Evolutionary conservation across 2,329 filamentous ascomycete species (phyloP), one percentile per base, ranked within the genome.

Genomic region (Clonostachys solani): DNA sequence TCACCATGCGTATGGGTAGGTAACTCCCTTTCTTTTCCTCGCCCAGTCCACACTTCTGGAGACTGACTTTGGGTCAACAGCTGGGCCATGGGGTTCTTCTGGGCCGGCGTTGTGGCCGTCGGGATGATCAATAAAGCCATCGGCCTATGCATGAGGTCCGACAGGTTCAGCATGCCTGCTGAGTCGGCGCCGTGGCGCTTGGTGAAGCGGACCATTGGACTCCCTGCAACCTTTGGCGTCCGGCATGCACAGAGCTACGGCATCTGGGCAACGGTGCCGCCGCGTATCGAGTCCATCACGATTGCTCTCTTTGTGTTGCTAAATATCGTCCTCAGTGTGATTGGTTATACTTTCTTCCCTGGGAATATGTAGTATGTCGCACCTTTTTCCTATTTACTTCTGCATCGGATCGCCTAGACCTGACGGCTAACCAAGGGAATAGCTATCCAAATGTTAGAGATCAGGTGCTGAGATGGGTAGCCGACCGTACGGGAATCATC

Each of bases 401-500:
- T 43, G 33, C 9, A 16, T 8, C 18, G 33, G 9, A 12, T 15
- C 33, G 12, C 10, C 6, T 45, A 10, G n/a, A n/a, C 40, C 63
- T 57, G 12, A 17, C 18, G 17, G 15, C 51, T 55, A 6, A 54
- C 44, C 13, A 29, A 29, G 12, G 41, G 13, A 9, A 17, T n/a
- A 73, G 69, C 51, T 74, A 65, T 44, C 59, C 63, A 0, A 51
- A 56, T 0, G 47, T 54, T 0, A 57, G 56, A 3, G 60, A 57
- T 6, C 72, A 75, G 48, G 42, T 64, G 0, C 65, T 69, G 38
- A 77, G 82, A 1, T 85, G 83, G 47, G 68, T 81, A 0, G 78
- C 80, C 1, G 82, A 86, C 50, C 74, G 84, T 10, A 83, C 82
- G 0, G 83, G 84, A 0, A 76, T 84, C 33, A 71, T 88, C 19